phyloP scores from a whole-genome alignment of 2,329 filamentous ascomycete genomes.

The Penicillium sp. region DNA sequence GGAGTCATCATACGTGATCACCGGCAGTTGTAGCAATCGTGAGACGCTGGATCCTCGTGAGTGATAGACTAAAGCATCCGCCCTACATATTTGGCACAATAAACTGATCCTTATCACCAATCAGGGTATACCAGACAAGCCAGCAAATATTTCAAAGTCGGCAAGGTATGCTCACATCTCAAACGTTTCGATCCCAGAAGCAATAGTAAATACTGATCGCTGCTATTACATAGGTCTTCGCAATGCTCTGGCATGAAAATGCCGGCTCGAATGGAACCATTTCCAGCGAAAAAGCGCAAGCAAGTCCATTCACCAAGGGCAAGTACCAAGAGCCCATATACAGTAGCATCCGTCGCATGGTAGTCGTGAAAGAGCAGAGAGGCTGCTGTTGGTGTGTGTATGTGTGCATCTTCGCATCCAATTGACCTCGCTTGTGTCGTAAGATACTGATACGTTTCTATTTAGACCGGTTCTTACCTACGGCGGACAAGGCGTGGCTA shows the following conservation, averaged over 20 bases:
- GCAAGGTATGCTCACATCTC: slow-evolving; percentile 14
- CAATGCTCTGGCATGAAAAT: slow-evolving; percentile 33
- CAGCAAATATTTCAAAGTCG: slow-evolving; percentile 18
- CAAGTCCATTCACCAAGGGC: slow-evolving; percentile 15
- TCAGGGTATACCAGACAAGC: slow-evolving; percentile 15
- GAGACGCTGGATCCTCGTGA: slow-evolving; percentile 14
- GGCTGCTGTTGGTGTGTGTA: slow-evolving; percentile 37
- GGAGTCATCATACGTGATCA: slow-evolving; percentile 3
- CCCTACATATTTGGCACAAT: not conserved
- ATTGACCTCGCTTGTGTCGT: not conserved
- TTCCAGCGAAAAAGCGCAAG: not conserved
- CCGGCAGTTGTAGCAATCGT: not conserved
- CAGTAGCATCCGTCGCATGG: slow-evolving; percentile 33
- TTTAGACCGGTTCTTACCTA: slow-evolving; percentile 44
- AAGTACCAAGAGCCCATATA: slow-evolving; percentile 27
- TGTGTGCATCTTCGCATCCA: slow-evolving; percentile 6
- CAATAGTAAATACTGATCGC: not conserved
- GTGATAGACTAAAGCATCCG: not conserved
- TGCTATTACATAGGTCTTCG: slow-evolving; percentile 16
- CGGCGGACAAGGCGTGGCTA: slow-evolving; percentile 33
- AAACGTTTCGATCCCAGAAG: not conserved
- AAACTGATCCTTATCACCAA: not conserved
- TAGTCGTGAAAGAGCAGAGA: slow-evolving; percentile 28
- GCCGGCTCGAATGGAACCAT: slow-evolving; percentile 16
- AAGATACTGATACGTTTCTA: not conserved